Evolutionary conservation across 495 filamentous ascomycete genomes (phyloP), one percentile per base, ranked within the genome.

Genomic region (Xylaria flabelliformis): DNA sequence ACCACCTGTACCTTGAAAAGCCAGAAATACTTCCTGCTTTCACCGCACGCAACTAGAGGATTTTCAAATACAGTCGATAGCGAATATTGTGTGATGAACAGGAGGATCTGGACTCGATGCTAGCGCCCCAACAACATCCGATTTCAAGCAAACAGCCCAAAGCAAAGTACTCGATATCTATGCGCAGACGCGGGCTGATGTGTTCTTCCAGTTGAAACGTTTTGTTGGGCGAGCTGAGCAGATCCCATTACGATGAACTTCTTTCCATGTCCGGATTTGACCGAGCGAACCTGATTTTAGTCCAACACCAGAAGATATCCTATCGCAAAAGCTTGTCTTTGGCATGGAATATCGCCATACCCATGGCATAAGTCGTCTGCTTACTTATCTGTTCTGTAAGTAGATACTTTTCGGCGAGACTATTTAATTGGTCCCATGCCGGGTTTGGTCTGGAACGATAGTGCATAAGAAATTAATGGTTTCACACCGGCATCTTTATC

Each of bases 1-100:
- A 51, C 1, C 9, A 72, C 64, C 34, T 61, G 4, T 61, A 88
- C 85, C 77, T 84, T 81, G 80, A 84, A 87, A 15, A 85, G 84
- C 17, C 21, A 44, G 24, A 48, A n/a, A 66, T 66, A 66, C 4
- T 51, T 66, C 2, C 64, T 1, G 42, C 42, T 13, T 66, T 48
- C 44, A 66, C 51, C 29, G 5, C 29, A 55, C 24, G 24, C 26
- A 29, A 15, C 24, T 4, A 15, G 51, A 55, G 10, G 51, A 55
- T 10, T 26, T 13, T 55, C 12, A 24, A 29, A 29, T 29, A 55
- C 24, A 24, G 4, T 29, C 5, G 50, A 29, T 12, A 12, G 3
- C 13, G 51, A 24, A 29, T 29, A 15, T 12, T 55, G 3, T 29
- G 51, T 15, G 12, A 29, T 19, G 10, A 12, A 55, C 29, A 29